phyloP scores from a whole-genome alignment of 2,329 filamentous ascomycete genomes.

The Fusarium gaditjirri region DNA sequence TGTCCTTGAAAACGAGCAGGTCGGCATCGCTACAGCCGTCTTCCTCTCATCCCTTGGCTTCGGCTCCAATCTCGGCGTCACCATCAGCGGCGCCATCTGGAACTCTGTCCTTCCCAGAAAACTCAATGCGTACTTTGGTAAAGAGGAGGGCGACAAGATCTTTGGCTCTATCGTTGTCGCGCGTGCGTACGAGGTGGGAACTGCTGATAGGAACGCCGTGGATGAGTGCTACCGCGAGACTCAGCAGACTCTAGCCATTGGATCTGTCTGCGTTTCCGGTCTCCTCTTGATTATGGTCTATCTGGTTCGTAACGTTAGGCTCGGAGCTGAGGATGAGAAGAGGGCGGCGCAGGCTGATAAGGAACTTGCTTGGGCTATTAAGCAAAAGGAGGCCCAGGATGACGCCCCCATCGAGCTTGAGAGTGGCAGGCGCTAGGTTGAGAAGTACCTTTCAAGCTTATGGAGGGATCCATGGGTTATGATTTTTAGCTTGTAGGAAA shows the following conservation, averaged over 20 bases:
- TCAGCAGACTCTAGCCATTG: constrained; percentile 30
- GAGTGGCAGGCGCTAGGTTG: neutral
- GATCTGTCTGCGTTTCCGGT: constrained; percentile 18
- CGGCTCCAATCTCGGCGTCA: constrained; percentile 29
- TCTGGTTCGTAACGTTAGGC: constrained; percentile 16
- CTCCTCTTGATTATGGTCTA: constrained; percentile 10
- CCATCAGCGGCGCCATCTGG: constrained; percentile 33
- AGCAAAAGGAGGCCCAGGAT: constrained; percentile 12
- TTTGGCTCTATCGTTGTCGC: constrained; percentile 31
- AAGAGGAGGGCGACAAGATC: constrained; percentile 11
- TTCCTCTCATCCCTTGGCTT: constrained; percentile 28
- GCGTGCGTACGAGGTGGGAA: constrained; percentile 10
- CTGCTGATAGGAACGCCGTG: constrained; percentile 3
- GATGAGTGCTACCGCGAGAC: constrained; percentile 28
- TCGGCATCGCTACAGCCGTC: constrained; percentile 26
- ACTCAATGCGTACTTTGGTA: constrained; percentile 10
- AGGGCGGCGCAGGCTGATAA: constrained; percentile 26
- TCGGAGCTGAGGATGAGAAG: constrained; percentile 26
- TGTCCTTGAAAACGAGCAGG: constrained; percentile 22
- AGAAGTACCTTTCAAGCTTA: too few relatives aligned
- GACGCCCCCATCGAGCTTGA: neutral
- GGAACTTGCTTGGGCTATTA: constrained; percentile 31
- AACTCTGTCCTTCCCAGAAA: constrained; percentile 30
- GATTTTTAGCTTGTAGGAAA: too few relatives aligned
- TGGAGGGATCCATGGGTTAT: too few relatives aligned